These are phyloP conservation scores for Euphorbia tirucalli DNA, from an alignment of 345 rosid species.

Conservation along the genomic window DNA sequence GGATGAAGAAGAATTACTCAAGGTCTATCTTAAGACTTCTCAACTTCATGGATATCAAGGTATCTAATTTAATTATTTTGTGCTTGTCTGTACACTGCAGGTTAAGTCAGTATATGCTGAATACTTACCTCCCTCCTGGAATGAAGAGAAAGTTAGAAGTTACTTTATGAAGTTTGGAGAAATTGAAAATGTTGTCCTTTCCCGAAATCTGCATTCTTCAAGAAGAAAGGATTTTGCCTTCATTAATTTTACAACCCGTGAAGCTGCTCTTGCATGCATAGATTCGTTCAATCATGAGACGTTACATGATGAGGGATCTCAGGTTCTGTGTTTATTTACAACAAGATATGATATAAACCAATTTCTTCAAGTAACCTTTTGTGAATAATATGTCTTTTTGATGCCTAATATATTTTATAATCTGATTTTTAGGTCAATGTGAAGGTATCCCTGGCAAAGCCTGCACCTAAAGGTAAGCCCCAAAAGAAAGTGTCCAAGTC, in stretches of 20 bases:
- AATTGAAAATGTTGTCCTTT: conserved; percentile 33
- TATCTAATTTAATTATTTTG: not conserved
- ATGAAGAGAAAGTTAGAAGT: conserved; percentile 28
- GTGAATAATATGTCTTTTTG: not conserved
- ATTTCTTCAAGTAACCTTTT: not conserved
- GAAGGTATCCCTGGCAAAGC: conserved; percentile 37
- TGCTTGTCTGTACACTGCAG: conserved; percentile 18
- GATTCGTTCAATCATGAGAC: conserved; percentile 18
- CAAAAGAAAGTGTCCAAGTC: conserved; percentile 13
- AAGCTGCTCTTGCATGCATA: conserved; percentile 31
- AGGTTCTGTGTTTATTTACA: conserved; percentile 20
- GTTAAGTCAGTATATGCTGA: conserved; percentile 36
- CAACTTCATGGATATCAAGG: not conserved
- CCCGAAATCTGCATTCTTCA: conserved; percentile 32
- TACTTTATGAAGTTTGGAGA: conserved; percentile 33
- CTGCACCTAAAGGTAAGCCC: conserved; percentile 23
- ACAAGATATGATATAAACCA: not conserved
- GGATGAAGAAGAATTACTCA: conserved; percentile 32
- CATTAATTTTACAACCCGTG: conserved; percentile 26
- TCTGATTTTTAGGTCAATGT: conserved; percentile 25
- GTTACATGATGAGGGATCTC: conserved; percentile 12
- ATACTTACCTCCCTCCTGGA: conserved; percentile 33
- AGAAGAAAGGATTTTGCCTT: conserved; percentile 39
- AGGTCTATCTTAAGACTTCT: conserved; percentile 22
- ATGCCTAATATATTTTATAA: not conserved